phyloP scores from a whole-genome alignment of 257 asterid genomes.

The Solanum chmielewskii region DNA sequence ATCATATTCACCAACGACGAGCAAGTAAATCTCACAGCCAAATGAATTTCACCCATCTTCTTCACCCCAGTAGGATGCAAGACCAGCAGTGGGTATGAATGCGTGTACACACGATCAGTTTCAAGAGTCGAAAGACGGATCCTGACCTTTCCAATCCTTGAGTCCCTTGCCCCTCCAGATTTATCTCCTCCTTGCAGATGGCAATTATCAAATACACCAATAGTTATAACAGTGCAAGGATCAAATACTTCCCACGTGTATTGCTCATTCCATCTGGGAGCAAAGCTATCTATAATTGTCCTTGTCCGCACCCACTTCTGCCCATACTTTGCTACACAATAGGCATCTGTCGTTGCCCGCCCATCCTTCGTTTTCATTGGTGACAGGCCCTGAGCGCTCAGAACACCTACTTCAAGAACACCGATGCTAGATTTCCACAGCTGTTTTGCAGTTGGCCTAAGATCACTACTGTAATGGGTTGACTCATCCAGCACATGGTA shows the following conservation, averaged over 20 bases:
- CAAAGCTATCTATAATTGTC: conserved; percentile 34
- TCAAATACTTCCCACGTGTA: conserved; percentile 48
- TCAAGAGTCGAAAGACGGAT: conserved; percentile 42
- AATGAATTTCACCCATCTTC: conserved; percentile 46
- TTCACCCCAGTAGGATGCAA: conserved; percentile 40
- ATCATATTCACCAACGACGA: conserved; percentile 39
- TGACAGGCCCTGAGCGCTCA: conserved; percentile 31
- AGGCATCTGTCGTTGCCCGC: conserved; percentile 39
- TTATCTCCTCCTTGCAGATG: conserved; percentile 41
- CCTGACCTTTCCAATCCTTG: conserved; percentile 40
- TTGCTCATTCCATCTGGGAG: conserved; percentile 43
- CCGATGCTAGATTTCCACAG: conserved; percentile 41
- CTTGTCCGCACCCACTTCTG: conserved; percentile 46
- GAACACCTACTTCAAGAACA: conserved; percentile 34
- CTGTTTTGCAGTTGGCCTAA: conserved; percentile 39
- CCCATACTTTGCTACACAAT: conserved; percentile 42
- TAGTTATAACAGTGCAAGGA: conserved; percentile 41
- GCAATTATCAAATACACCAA: conserved; percentile 40
- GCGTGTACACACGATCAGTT: conserved; percentile 40
- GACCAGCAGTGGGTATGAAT: conserved; percentile 34
- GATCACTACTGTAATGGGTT: conserved; percentile 44
- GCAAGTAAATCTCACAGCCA: conserved; percentile 38
- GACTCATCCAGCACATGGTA: conserved; percentile 46
- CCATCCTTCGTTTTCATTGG: conserved; percentile 38
- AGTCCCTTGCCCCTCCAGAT: conserved; percentile 28